These are phyloP conservation scores for Candida michaelii DNA, from an alignment of 805 yeast species.

Conservation along the genomic window DNA sequence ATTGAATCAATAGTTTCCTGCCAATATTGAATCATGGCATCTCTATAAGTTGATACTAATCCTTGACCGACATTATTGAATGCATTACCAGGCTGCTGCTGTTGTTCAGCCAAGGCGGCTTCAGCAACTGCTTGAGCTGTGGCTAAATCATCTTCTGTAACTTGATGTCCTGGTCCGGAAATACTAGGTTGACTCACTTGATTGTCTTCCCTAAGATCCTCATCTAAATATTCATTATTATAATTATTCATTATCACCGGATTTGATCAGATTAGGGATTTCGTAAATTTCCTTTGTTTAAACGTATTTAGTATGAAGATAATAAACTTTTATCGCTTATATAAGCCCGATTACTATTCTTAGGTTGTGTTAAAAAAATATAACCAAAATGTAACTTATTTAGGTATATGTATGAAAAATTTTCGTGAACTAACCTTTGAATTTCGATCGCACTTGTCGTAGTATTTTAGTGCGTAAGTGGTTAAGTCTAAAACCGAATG, in stretches of 20 bases:
- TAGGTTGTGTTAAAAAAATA: neutral
- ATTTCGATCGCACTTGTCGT: slow-evolving; percentile 1
- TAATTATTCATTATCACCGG: slow-evolving; percentile 12
- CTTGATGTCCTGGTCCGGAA: slow-evolving; percentile 20
- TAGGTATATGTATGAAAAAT: neutral
- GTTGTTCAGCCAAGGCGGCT: slow-evolving; percentile 47
- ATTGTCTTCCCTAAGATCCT: slow-evolving; percentile 10
- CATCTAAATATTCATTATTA: slow-evolving; percentile 15
- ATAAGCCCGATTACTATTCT: neutral
- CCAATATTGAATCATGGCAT: slow-evolving; percentile 95
- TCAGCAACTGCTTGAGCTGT: slow-evolving; percentile 49
- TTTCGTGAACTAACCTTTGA: neutral
- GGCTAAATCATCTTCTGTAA: slow-evolving; percentile 41
- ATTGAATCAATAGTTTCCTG: slow-evolving; percentile 91
- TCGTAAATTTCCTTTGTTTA: neutral
- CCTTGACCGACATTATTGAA: slow-evolving; percentile 94
- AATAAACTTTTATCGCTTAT: neutral
- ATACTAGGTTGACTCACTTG: slow-evolving; percentile 2
- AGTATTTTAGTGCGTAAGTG: neutral
- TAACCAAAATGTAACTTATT: neutral
- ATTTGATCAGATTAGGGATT: neutral
- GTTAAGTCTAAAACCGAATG: no score
- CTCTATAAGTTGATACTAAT: slow-evolving; percentile 73
- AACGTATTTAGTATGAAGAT: neutral
- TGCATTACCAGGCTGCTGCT: slow-evolving; percentile 57